Evolutionary conservation across 2,329 filamentous ascomycete genomes (phyloP).

Genomic region (Cladorrhinum sp.): DNA sequence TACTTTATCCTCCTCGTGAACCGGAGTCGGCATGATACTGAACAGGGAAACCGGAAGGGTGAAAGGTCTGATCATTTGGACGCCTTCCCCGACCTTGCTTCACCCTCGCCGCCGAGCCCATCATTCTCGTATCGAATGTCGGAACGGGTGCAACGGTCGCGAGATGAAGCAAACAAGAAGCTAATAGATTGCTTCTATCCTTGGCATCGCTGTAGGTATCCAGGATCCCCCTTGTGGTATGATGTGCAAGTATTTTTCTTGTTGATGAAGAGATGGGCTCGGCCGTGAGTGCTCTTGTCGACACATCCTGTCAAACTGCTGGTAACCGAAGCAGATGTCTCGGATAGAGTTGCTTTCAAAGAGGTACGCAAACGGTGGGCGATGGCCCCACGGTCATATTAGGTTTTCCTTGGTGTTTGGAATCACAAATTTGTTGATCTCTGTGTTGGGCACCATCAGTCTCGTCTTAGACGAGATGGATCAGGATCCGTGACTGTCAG

Average conservation of each 20-base stretch:
- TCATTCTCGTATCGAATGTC: neutral
- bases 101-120: too few relatives aligned
- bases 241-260: neutral
- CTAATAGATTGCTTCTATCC: neutral
- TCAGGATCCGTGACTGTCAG: too few relatives aligned
- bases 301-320: neutral
- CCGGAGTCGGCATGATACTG: too few relatives aligned
- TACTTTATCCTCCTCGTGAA: neutral
- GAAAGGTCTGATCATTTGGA: too few relatives aligned
- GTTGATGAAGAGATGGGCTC: neutral
- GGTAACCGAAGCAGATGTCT: slow-evolving; percentile 1
- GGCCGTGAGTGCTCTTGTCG: neutral
- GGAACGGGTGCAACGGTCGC: slow-evolving; percentile 3
- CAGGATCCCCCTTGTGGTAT: neutral
- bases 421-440: too few relatives aligned
- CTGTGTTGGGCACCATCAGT: too few relatives aligned
- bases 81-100: too few relatives aligned
- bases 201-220: neutral
- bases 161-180: neutral
- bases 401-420: too few relatives aligned
- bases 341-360: neutral
- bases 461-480: too few relatives aligned
- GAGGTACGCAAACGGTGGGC: neutral
- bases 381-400: too few relatives aligned
- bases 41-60: too few relatives aligned